Evolutionary conservation across 2,329 filamentous ascomycete species (phyloP), one percentile per base, ranked within the genome.

Genomic region (Aspergillus unguis): DNA sequence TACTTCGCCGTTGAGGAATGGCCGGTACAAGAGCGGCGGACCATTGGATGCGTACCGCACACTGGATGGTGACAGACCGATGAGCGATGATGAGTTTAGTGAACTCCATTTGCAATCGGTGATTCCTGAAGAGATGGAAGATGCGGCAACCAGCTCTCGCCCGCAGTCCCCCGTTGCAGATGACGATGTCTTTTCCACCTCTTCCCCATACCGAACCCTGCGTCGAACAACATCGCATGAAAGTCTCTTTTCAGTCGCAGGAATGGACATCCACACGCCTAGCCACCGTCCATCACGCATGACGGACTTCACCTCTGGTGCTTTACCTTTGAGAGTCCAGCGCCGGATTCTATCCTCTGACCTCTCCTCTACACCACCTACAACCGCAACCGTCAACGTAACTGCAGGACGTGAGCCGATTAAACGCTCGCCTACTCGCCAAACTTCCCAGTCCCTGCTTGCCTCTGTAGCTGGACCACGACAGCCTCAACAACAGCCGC

Each of bases 181-280:
- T 25, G 57, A 61, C 4, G 64, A 64, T 48, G 57, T 67, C 3
- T 62, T 67, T 25, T 60, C 60, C 9, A 56, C 60, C 11, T 61
- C 62, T 23, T 53, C 60, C 28, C 64, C 61, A 38, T 65, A 60
- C 70, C 75, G 73, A 48, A 70, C 71, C 2, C 71, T 92, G 3
- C 87, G 83, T 37, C 85, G 87, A 31, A 80, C 84, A 2, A 67
- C 84, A 2, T 96, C 92, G 1, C 90, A 95, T 62, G 92, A 96
- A 67, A 95, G 90, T 17, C 85, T 96, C 56, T 82, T 96, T 60
- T 96, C 92, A 0, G 81, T 96, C 1, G 84, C 86, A 0, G 91
- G 90, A 2, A 86, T 96, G 68, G 92, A 96, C 66, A 95, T 96
- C 45, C 91, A 95, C 68, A 91, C 88, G 0, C 78, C 95, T 4